Percentiles rank a stretch among this genome's conserved stretches.
phyloP scores from a whole-genome alignment of 345 rosid genomes.

The Citrus sp. region DNA sequence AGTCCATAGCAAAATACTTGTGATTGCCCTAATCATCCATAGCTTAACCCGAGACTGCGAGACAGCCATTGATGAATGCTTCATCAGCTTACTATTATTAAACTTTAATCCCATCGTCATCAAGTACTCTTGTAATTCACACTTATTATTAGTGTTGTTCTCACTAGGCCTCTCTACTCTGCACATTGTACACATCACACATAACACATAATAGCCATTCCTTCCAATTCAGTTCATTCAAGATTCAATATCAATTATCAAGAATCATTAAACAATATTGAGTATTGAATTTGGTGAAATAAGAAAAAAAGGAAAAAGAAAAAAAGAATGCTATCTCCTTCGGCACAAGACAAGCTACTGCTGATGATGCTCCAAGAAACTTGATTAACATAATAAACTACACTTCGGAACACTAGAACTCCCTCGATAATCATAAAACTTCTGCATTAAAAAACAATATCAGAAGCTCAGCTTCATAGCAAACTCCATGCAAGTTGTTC shows the following conservation, averaged over 20 bases:
- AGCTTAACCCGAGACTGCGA: constrained; percentile 65
- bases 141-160: constrained; percentile 3
- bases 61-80: constrained; percentile 35
- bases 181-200: constrained; percentile 34
- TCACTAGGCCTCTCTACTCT: constrained; percentile 36
- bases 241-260: not conserved
- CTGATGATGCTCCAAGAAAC: not conserved
- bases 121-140: constrained; percentile 33
- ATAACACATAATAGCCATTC: constrained; percentile 7
- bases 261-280: not conserved
- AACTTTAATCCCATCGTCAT: constrained; percentile 57
- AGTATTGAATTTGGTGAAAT: not conserved
- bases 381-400: constrained; percentile 17
- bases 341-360: constrained; percentile 20
- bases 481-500: constrained; percentile 3
- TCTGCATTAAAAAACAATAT: no score
- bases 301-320: no score
- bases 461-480: not conserved
- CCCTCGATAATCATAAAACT: constrained; percentile 21
- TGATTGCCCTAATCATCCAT: constrained; percentile 74
- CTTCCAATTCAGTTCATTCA: constrained; percentile 10
- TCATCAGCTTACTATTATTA: constrained; percentile 29
- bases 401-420: constrained; percentile 26
- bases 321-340: constrained; percentile 10
- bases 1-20: constrained; percentile 64